Evolutionary conservation across 2,329 filamentous ascomycete genomes (phyloP).

Genomic region (Trichoderma cornu-damae): DNA sequence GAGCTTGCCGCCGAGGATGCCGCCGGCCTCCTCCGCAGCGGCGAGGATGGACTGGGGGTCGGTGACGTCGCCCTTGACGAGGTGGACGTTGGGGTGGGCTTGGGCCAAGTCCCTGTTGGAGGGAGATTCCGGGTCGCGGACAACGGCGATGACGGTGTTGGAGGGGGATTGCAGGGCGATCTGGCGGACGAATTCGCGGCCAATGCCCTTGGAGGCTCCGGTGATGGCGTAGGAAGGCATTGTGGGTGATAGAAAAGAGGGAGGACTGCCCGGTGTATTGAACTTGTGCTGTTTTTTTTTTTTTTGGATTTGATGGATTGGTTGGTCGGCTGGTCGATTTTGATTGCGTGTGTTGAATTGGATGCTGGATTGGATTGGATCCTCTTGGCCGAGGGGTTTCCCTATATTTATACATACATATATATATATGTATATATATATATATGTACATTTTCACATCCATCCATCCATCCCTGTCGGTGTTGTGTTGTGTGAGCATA

Average conservation of each 20-base stretch:
- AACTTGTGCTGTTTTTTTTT: background rate
- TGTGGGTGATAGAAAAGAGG: background rate
- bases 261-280: background rate
- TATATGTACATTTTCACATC: too few relatives aligned
- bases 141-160: constrained; percentile 37
- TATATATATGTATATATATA: background rate
- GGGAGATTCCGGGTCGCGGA: constrained; percentile 31
- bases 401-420: background rate
- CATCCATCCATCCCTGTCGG: background rate
- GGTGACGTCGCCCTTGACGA: constrained; percentile 35
- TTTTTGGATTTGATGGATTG: too few relatives aligned
- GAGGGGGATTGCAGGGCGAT: constrained; percentile 28
- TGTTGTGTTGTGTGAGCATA: background rate
- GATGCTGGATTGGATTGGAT: background rate
- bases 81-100: constrained; percentile 32
- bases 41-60: constrained; percentile 31
- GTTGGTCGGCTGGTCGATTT: background rate
- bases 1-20: constrained; percentile 34
- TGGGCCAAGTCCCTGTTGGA: constrained; percentile 26
- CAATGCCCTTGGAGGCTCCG: constrained; percentile 21
- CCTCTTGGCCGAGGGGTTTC: background rate
- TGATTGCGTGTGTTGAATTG: background rate
- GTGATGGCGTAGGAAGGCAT: constrained; percentile 21
- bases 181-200: constrained; percentile 29
- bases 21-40: constrained; percentile 30